These are phyloP conservation scores for Roridomyces roridus DNA, from an alignment of 768 basidiomycete species.

Conservation along the genomic window DNA sequence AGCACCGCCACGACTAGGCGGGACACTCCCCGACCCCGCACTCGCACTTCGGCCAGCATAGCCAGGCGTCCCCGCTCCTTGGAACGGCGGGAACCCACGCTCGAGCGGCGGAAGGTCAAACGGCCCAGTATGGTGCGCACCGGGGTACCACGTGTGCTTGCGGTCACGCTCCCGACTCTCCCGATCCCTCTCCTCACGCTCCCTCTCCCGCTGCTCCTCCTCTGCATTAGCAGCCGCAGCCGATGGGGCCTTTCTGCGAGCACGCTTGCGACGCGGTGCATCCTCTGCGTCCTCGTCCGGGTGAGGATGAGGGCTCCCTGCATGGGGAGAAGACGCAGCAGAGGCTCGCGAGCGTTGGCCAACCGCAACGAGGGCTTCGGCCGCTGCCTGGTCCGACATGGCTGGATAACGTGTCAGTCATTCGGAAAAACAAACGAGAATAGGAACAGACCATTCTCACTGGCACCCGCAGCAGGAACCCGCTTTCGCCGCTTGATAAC, in stretches of 20 bases:
- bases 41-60: conserved; percentile 40
- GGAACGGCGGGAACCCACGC: conserved; percentile 14
- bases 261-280: conserved; percentile 67
- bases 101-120: conserved; percentile 34
- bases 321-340: conserved; percentile 18
- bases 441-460: conserved; percentile 37
- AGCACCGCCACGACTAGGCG: conserved; percentile 18
- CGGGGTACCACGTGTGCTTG: conserved; percentile 38
- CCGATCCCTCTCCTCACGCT: conserved; percentile 28
- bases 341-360: conserved; percentile 52
- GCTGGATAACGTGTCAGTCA: conserved; percentile 32
- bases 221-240: conserved; percentile 26
- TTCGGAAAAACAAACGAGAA: too few species aligned
- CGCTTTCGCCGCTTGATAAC: conserved; percentile 98
- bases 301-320: conserved; percentile 27
- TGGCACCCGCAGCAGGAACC: conserved; percentile 86
- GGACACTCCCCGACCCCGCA: conserved; percentile 8
- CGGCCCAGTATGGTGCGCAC: conserved; percentile 33
- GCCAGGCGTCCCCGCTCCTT: conserved; percentile 11
- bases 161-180: conserved; percentile 27
- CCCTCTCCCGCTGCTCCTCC: conserved; percentile 27
- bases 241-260: conserved; percentile 42
- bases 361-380: conserved; percentile 87
- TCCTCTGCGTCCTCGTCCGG: conserved; percentile 51
- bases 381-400: conserved; percentile 86